Conservation (phyloP, 345 rosid genomes). For the Conringia planisiliqua region DNA sequence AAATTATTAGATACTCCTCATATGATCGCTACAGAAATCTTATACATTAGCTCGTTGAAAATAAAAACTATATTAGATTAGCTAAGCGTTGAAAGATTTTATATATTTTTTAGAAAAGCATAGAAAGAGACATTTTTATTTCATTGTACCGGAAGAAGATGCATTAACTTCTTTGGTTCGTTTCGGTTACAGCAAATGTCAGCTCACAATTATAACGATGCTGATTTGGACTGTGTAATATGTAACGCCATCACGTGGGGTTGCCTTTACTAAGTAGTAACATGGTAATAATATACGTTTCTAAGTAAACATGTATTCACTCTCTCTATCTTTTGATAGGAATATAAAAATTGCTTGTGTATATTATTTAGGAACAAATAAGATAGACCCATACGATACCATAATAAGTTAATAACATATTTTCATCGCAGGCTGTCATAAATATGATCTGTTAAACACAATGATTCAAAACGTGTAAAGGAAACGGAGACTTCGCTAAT, state of each 20-base stretch:
- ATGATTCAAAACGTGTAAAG: not conserved
- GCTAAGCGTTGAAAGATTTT: not conserved
- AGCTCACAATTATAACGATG: slow-evolving; percentile 22
- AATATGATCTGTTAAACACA: not conserved
- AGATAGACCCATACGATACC: not conserved
- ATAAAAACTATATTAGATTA: not conserved
- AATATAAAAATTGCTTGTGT: not conserved
- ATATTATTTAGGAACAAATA: not conserved
- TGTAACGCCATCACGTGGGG: slow-evolving; percentile 27
- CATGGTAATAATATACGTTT: not conserved
- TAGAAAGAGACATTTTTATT: not conserved
- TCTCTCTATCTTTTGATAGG: not conserved
- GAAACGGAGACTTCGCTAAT: not conserved
- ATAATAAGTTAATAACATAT: not conserved
- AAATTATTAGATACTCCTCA: not conserved
- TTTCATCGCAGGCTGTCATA: not conserved
- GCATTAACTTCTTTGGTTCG: slow-evolving; percentile 15
- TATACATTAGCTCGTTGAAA: not conserved
- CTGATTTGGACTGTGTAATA: slow-evolving; percentile 23
- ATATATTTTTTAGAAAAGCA: not conserved
- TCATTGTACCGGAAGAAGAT: not conserved
- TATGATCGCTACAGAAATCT: not conserved
- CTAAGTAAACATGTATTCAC: too few relatives aligned
- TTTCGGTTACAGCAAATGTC: slow-evolving; percentile 24
- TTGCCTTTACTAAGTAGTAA: not conserved